A percentile compares a stretch with the other conserved stretches of the same genome.
phyloP scores from a whole-genome alignment of 805 yeast species.

The Candida krabiensis region DNA sequence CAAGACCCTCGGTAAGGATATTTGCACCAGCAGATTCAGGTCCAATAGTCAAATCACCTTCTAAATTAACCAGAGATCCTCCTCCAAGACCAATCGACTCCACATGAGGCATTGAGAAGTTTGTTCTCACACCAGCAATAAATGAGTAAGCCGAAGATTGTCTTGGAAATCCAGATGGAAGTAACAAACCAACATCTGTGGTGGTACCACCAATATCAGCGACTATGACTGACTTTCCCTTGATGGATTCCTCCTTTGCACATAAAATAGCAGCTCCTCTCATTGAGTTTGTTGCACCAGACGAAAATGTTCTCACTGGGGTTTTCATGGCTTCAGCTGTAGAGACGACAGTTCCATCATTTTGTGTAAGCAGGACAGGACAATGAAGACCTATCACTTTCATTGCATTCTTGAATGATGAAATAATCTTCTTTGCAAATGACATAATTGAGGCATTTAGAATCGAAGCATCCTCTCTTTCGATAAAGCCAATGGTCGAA shows the following conservation, averaged over 20 bases:
- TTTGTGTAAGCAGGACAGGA: slow-evolving; percentile 42
- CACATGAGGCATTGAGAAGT: slow-evolving; percentile 49
- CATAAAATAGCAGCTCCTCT: slow-evolving; percentile 46
- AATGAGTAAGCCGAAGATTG: slow-evolving; percentile 41
- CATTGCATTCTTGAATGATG: slow-evolving; percentile 38
- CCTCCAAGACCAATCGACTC: slow-evolving; percentile 50
- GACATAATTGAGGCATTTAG: slow-evolving; percentile 43
- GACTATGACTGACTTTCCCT: slow-evolving; percentile 36
- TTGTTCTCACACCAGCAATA: slow-evolving; percentile 48
- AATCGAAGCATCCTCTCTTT: slow-evolving; percentile 47
- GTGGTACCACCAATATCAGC: slow-evolving; percentile 53
- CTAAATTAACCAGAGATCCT: slow-evolving; percentile 42
- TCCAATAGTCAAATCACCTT: slow-evolving; percentile 34
- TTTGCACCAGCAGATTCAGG: slow-evolving; percentile 49
- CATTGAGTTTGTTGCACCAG: slow-evolving; percentile 49
- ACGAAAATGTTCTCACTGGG: slow-evolving; percentile 46
- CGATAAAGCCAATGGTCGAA: slow-evolving; percentile 43
- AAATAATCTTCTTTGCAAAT: slow-evolving; percentile 42
- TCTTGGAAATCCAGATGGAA: slow-evolving; percentile 46
- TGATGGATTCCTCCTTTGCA: slow-evolving; percentile 27
- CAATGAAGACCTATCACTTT: slow-evolving; percentile 34
- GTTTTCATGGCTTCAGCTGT: slow-evolving; percentile 36
- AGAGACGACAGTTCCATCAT: slow-evolving; percentile 46
- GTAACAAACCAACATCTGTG: slow-evolving; percentile 44
- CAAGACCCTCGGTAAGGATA: slow-evolving; percentile 31